Base-by-base conservation (phyloP, 768 basidiomycete species). In the Xerocomus brunneocitrinus region DNA sequence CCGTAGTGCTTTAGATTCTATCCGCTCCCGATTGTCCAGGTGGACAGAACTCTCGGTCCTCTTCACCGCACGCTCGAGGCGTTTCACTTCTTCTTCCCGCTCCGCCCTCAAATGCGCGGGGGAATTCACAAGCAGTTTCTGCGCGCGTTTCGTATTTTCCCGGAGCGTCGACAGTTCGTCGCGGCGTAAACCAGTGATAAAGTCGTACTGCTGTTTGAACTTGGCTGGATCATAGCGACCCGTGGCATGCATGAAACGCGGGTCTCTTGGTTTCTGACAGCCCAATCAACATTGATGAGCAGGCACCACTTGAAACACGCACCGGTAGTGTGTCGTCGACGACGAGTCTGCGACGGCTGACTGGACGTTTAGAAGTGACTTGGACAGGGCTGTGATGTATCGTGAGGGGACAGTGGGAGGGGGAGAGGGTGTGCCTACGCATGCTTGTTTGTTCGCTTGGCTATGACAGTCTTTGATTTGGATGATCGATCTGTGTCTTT, bases 301-400 rank as follows among this genome's bases (percentile, higher is more conserved):
- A 53, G 41, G 44, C 25, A 39, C 41, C 28, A 22, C 14, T 4
- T 38, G 51, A 54, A 39, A 40, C 47, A 47, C 87, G 53, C 63
- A 90, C 92, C 40, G 77, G 64, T 56, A 83, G 80, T 36, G 79
- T 76, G 13, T 81, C 76, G 58, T 92, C 87, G 4, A 93, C 79
- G 0, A 89, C 84, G 9, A 74, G 75, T 52, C 91, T 74, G 49
- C 77, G 77, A 22, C 94, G 81, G 6, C 85, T 81, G 14, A 95
- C 89, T 1, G 90, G 91, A 60, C 79, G 80, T 68, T 94, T 97
- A 0, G 93, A 91, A 14, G 88, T 86, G 49, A 90, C 75, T 60
- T 92, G 91, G 31, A 74, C 77, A 1, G 94, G 94, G 1, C 94
- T 95, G 47, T 28, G 38, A 25, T 54, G 22, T 54, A 58, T 47